Conservation (phyloP, 1,284 basidiomycete species). For the Ceratorhiza oryzae-sativae region DNA sequence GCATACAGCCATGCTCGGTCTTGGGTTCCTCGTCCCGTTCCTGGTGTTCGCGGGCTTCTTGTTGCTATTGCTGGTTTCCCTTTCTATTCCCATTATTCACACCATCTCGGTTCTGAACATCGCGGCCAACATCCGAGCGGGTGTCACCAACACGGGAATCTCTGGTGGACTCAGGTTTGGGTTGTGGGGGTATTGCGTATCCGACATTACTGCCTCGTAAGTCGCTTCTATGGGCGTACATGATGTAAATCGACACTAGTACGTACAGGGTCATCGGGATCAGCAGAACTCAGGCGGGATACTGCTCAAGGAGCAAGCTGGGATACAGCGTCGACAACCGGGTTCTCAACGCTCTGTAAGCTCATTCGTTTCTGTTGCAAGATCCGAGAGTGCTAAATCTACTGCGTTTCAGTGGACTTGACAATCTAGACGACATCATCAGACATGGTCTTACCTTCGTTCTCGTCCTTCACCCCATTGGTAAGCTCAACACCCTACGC, state of each 20-base stretch:
- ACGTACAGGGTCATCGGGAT: slow-evolving; percentile 54
- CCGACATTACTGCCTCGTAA: slow-evolving; percentile 53
- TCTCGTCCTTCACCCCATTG: slow-evolving; percentile 58
- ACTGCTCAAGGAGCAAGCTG: slow-evolving; percentile 58
- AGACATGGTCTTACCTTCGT: slow-evolving; percentile 53
- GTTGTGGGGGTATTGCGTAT: slow-evolving; percentile 67
- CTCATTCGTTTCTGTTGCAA: slow-evolving; percentile 39
- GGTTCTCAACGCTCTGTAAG: slow-evolving; percentile 58
- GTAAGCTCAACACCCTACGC: slow-evolving; percentile 48
- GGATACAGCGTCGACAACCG: slow-evolving; percentile 62
- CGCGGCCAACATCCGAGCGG: slow-evolving; percentile 49
- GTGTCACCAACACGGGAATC: slow-evolving; percentile 52
- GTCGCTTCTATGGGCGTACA: slow-evolving; percentile 5
- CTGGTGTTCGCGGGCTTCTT: slow-evolving; percentile 61
- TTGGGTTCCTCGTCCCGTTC: slow-evolving; percentile 52
- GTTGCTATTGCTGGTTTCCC: slow-evolving; percentile 62
- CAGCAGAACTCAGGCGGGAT: slow-evolving; percentile 50
- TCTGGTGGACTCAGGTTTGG: slow-evolving; percentile 58
- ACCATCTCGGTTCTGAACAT: slow-evolving; percentile 61
- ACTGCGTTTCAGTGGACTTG: slow-evolving; percentile 46
- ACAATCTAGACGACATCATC: slow-evolving; percentile 52
- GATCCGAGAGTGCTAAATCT: slow-evolving; percentile 11
- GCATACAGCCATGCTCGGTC: slow-evolving; percentile 49
- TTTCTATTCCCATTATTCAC: slow-evolving; percentile 67
- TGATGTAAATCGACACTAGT: slow-evolving; percentile 43